Base-by-base conservation (phyloP, 148 eudicot genomes). In the Pharnaceum exiguum region DNA sequence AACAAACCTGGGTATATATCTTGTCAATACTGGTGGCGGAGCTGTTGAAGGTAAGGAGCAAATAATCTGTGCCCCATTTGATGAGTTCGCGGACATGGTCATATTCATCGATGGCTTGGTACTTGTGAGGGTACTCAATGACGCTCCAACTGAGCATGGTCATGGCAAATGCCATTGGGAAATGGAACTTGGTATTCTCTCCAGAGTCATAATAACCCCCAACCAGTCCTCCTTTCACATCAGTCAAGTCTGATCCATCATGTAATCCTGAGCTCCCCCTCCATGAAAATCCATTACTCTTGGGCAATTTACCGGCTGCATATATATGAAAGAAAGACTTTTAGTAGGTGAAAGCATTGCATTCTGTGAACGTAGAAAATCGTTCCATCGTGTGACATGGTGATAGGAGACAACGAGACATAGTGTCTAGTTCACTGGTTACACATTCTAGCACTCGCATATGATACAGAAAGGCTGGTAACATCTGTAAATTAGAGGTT, bases 141-240 rank as follows among this genome's bases (percentile, higher is more conserved):
- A 82, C 63, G 32, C 88, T 82, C 88, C 88, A 79, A 53, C 88
- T 79, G 16, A 82, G 46, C 88, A 79, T 77, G 16, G 89, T 85
- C 76, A 80, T 69, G 0, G 96, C 74, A 59, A 73, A 88, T 9
- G 96, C 73, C 96, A 88, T 77, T 0, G 96, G 96, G 24, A 88
- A 84, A 59, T 82, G 79, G 58, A 66, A 88, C 72, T 88, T 88
- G n/a, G 77, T 57, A 17, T 88, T 84, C 65, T 78, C 96, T 3
- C 96, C 96, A 0, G 84, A 77, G 30, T 89, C 93, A 52, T 89
- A 89, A 59, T 88, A 88, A 24, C 93, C 96, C 7, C 96, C 96
- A 16, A 72, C 77, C 26, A 85, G 63, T 3, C 81, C 79, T 24
- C 79, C 80, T 40, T 72, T 70, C 0, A 73, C 74, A 36, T 81